These are phyloP conservation scores for Blastobotrys peoriensis DNA, from an alignment of 805 yeast species.

Conservation along the genomic window DNA sequence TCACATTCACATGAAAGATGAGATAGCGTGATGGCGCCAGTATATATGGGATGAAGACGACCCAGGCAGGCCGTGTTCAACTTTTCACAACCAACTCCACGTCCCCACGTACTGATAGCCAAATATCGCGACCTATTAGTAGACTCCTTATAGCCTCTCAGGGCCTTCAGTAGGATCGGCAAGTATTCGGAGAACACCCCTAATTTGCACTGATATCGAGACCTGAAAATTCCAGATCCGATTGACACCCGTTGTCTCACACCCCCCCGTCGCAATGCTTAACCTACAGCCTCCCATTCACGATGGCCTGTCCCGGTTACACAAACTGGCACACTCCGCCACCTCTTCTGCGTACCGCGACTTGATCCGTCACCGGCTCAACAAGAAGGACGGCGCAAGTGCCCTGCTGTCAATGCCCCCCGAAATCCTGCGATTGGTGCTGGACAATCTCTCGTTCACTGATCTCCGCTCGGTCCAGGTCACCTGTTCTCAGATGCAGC, in stretches of 20 bases:
- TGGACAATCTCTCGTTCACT: neutral
- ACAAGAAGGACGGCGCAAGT: neutral
- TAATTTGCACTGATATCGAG: no score
- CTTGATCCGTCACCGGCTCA: neutral
- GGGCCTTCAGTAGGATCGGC: no score
- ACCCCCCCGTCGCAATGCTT: no score
- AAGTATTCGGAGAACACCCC: no score
- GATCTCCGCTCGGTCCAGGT: neutral
- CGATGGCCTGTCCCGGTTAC: neutral
- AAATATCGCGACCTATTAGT: no score
- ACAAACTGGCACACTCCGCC: neutral
- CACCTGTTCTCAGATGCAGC: neutral
- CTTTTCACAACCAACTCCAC: no score
- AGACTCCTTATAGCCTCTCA: no score
- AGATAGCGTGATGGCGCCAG: neutral
- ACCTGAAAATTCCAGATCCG: no score
- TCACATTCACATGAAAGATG: neutral
- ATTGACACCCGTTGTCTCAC: no score
- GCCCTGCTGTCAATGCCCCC: neutral
- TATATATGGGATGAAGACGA: no score
- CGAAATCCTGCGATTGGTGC: constrained; percentile 1
- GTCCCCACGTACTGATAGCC: no score
- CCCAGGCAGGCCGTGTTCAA: no score
- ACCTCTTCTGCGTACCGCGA: neutral
- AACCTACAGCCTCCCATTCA: neutral